Evolutionary conservation across 192 early-diverging fungal genomes (phyloP).

Genomic region (Coemansia pectinata): DNA sequence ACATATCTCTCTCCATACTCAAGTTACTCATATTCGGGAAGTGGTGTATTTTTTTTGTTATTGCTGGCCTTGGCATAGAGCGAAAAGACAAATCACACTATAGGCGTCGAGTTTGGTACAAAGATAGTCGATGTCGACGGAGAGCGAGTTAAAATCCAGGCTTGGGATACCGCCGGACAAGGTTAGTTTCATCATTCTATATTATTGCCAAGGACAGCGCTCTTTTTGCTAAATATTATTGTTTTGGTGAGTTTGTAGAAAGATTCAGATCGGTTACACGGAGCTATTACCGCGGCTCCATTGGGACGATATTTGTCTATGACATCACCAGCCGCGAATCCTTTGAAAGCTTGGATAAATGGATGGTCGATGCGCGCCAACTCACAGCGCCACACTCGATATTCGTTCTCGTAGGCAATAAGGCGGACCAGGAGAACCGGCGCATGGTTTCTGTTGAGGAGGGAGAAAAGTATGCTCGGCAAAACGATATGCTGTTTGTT

Average conservation of each 20-base stretch:
- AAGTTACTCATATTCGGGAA: neutral
- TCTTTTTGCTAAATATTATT: constrained; percentile 2
- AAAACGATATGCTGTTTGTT: constrained; percentile 59
- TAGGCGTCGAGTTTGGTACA: constrained; percentile 80
- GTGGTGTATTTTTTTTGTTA: neutral
- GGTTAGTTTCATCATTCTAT: constrained; percentile 18
- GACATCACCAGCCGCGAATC: constrained; percentile 72
- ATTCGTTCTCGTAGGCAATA: constrained; percentile 74
- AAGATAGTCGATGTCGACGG: constrained; percentile 66
- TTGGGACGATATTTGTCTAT: constrained; percentile 77
- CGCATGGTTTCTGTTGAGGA: constrained; percentile 56
- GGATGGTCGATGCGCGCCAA: constrained; percentile 66
- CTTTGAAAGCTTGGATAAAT: constrained; percentile 64
- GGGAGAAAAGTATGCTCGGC: constrained; percentile 57
- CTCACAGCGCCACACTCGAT: constrained; percentile 68
- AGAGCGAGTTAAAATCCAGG: constrained; percentile 70
- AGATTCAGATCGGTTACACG: constrained; percentile 69
- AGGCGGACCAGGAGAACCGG: constrained; percentile 48
- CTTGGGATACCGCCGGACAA: constrained; percentile 79
- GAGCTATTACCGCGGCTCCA: constrained; percentile 80
- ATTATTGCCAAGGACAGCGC: neutral
- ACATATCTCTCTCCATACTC: neutral
- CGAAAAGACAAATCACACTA: constrained; percentile 70
- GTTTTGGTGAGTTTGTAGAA: constrained; percentile 30
- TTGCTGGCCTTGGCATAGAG: constrained; percentile 44